Base-by-base conservation (phyloP, 1,139 yeast species). In the Candida labiduridarum region DNA sequence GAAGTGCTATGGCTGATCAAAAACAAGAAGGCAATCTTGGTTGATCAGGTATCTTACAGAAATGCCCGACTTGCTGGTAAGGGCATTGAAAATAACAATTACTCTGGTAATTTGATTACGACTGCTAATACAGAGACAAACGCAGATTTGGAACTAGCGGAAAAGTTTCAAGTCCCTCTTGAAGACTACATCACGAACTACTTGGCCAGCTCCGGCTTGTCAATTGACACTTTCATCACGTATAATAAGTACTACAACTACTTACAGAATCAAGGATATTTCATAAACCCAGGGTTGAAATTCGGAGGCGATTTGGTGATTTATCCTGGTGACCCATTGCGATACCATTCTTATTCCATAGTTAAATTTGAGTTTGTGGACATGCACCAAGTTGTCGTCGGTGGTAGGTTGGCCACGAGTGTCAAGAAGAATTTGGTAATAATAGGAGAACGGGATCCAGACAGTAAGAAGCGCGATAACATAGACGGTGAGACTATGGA, bases 311-410 rank as follows among this genome's bases (percentile, higher is more conserved):
- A 85, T 52, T 90, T 84, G 60, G 81, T 94, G 48, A 91, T 94
- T 1, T 94, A 94, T 59, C 98, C 98, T 0, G 98, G 97, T 0
- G 99, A 94, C 63, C 96, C 98, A 2, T 71, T 94, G 51, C 69
- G 96, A 9, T 30, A 39, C 44, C 49, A 44, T 66, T 88, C 97
- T 1, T 97, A 92, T 65, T 78, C 85, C 54, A 85, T 89, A 7
- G 88, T 89, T 1, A 82, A 83, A 48, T 58, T 65, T 22, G 79
- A 74, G 30, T 75, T 76, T 45, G 62, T 75, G 54, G 71, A 78
- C 36, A 72, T 88, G 48, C 60, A 79, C 50, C 84, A 83, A 49
- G 65, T 91, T 29, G 83, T 90, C 0, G 85, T 87, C 25, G 91
- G 96, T 22, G 97, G 98, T 0, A 74, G 99, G 56, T 69, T 94